These are phyloP conservation scores for Citrus hindsii DNA, from an alignment of 345 rosid genomes.

Conservation along the genomic window DNA sequence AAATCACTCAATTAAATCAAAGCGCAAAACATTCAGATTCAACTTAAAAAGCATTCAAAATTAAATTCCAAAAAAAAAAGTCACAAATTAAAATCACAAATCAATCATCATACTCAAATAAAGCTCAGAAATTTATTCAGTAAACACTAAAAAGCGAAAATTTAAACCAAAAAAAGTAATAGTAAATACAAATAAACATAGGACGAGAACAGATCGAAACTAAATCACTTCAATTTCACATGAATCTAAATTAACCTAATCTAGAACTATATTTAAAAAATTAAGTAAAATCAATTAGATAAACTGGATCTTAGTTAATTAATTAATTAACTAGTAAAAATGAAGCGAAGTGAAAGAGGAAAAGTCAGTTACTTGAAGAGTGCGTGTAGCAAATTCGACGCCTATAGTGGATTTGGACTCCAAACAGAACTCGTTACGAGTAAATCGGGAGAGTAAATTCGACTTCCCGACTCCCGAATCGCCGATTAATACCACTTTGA, in stretches of 20 bases:
- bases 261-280: background rate
- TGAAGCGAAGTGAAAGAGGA: background rate
- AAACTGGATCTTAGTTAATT: background rate
- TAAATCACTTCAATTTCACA: background rate
- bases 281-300: background rate
- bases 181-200: no score
- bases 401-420: conserved; percentile 97
- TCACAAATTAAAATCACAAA: background rate
- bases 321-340: background rate
- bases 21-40: background rate
- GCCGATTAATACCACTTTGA: conserved; percentile 88
- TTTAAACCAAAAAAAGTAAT: background rate
- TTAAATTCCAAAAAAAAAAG: background rate
- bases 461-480: conserved; percentile 96
- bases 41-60: background rate
- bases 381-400: conserved; percentile 95
- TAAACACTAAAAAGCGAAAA: background rate
- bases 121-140: background rate
- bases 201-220: background rate
- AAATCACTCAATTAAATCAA: background rate
- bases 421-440: conserved; percentile 93
- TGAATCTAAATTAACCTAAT: background rate
- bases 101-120: background rate
- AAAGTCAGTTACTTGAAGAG: conserved; percentile 61
- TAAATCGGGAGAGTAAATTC: conserved; percentile 90